Conservation (phyloP, 2,329 filamentous ascomycete genomes). For the Pyricularia pennisetigena region DNA sequence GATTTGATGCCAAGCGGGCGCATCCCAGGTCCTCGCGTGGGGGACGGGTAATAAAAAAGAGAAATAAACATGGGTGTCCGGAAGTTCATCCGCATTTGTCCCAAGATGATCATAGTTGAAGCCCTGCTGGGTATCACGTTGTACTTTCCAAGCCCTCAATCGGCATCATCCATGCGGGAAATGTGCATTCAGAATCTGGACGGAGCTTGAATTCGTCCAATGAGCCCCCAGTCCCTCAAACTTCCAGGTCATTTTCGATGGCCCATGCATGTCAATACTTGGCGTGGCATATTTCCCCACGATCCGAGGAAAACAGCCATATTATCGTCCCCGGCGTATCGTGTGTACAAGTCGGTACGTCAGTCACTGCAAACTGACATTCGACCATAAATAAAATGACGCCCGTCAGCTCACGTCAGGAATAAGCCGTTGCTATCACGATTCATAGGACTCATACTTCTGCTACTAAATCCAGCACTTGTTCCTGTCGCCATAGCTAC, state of each 20-base stretch:
- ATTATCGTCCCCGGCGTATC: neutral
- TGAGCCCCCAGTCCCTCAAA: neutral
- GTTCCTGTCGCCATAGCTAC: neutral
- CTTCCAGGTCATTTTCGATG: neutral
- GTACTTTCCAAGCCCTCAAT: neutral
- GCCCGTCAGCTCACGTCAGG: neutral
- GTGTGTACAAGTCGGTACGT: neutral
- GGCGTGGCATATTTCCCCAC: neutral
- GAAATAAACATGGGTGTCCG: neutral
- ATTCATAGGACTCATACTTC: neutral
- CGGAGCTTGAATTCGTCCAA: neutral
- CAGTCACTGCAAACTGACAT: neutral
- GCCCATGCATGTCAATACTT: neutral
- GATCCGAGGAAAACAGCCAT: neutral
- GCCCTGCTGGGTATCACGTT: neutral
- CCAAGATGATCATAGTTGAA: neutral
- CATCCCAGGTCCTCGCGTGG: neutral
- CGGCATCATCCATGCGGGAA: neutral
- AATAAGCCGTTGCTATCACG: neutral
- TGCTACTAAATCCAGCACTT: neutral
- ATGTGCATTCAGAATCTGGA: neutral
- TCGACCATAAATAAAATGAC: neutral
- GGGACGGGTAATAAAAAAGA: neutral
- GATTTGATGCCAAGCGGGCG: neutral
- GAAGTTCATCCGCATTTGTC: neutral